Evolutionary conservation across 2,329 filamentous ascomycete species (phyloP).

Genomic region (Teratosphaeriaceae sp.): DNA sequence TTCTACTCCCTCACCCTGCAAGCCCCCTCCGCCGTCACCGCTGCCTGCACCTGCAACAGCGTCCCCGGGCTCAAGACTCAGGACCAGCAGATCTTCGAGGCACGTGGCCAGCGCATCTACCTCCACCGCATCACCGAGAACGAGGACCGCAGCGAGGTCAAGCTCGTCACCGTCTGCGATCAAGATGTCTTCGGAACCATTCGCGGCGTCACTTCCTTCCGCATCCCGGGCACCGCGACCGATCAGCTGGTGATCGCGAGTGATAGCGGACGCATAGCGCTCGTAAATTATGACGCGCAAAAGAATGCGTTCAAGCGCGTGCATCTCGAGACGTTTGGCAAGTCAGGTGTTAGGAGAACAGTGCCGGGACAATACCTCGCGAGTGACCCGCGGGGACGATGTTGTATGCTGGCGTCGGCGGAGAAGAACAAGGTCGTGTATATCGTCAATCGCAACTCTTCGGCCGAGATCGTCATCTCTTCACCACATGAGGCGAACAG

Average conservation of each 20-base stretch:
- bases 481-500: slow-evolving; percentile 96
- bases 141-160: slow-evolving; percentile 56
- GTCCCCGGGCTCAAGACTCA: slow-evolving; percentile 65
- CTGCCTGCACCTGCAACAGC: slow-evolving; percentile 92
- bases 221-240: slow-evolving; percentile 89
- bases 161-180: slow-evolving; percentile 76
- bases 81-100: slow-evolving; percentile 95
- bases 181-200: slow-evolving; percentile 98
- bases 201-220: slow-evolving; percentile 77
- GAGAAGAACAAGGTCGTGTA: slow-evolving; percentile 99
- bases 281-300: slow-evolving; percentile 82
- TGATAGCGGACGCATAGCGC: slow-evolving; percentile 90
- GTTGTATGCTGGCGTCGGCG: slow-evolving; percentile 84
- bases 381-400: slow-evolving; percentile 90
- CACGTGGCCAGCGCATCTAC: slow-evolving; percentile 81
- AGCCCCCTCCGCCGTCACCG: slow-evolving; percentile 78
- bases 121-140: slow-evolving; percentile 70
- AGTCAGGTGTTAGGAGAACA: slow-evolving; percentile 88
- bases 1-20: slow-evolving; percentile 97
- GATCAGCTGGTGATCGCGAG: slow-evolving; percentile 95
- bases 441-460: slow-evolving; percentile 89
- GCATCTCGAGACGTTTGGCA: slow-evolving; percentile 96
- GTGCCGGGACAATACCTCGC: slow-evolving; percentile 95
- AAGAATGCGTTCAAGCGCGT: slow-evolving; percentile 83
- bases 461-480: slow-evolving; percentile 93